Conservation (phyloP, 116 monocot genomes). For the Posidonia oceanica region DNA sequence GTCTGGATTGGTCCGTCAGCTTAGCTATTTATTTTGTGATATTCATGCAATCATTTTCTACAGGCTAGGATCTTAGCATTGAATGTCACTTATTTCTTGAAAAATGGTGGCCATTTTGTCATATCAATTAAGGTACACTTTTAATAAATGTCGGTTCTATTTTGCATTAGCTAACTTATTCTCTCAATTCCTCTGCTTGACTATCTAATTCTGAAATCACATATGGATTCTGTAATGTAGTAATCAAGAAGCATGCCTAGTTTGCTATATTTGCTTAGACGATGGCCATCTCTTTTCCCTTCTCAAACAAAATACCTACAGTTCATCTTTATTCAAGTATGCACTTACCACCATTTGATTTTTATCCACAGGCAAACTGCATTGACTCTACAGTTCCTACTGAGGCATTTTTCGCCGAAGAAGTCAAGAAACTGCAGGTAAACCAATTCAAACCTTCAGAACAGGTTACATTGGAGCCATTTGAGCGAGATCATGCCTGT, state of each 20-base stretch:
- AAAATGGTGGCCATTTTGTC: constrained; percentile 85
- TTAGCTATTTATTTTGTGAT: no score
- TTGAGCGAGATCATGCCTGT: no score
- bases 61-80: constrained; percentile 89
- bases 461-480: no score
- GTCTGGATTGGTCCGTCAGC: no score
- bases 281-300: no score
- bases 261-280: neutral
- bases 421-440: constrained; percentile 75
- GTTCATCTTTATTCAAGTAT: no score
- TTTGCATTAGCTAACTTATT: neutral
- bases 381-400: constrained; percentile 89
- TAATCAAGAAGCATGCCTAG: neutral
- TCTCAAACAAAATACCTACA: no score
- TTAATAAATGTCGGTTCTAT: neutral
- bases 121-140: constrained; percentile 83
- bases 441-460: constrained; percentile 23
- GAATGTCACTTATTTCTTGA: constrained; percentile 79
- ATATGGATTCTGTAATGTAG: neutral
- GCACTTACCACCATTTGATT: neutral
- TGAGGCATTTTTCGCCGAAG: constrained; percentile 74
- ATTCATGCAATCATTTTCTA: no score
- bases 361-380: constrained; percentile 54
- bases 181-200: neutral
- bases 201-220: neutral